Base-by-base conservation (phyloP, 2,329 filamentous ascomycete species). In the Phaeosphaeria sp. region DNA sequence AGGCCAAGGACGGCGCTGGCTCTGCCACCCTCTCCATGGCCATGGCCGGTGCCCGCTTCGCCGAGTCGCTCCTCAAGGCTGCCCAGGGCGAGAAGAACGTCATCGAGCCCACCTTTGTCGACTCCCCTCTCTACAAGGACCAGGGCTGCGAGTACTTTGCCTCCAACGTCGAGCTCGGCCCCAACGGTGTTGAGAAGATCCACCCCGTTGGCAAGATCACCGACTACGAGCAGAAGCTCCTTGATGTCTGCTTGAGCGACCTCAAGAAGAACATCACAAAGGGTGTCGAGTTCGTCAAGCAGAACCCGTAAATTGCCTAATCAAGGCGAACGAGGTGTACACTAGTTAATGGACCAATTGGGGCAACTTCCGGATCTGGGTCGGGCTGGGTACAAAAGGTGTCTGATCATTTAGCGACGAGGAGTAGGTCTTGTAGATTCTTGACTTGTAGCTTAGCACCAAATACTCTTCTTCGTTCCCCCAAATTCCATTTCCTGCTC, bases 21-120 rank as follows among this genome's bases (percentile, higher is more conserved):
- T 97, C 93, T 71, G 94, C 94, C 78, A 98, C 94, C 65, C 91
- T 98, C 72, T 97, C 93, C 84, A 99, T 99, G 94, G 94, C 94
- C 76, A 94, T 97, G 88, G 94, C 94, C 69, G 94, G 94, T 83
- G 87, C 86, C 65, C 86, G 87, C 70, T 89, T 90, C 81, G 92
- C 95, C 72, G 93, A 98, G 85, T 92, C 90, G 71, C 84, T 99
- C 74, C 90, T 99, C 82, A 93, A 92, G 82, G 95, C 95, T 73
- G 84, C 90, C 59, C 89, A 96, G 81, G 95, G 95, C 79, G 89
- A 96, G 87, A 95, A 93, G 88, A 92, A 92, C 78, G 90, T 99
- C 73, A 80, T 96, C 68, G 95, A 99, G 89, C 93, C 93, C 72
- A 93, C 94, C 64, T 99, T 97, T 75, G 93, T 99, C 77, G 93